Base-by-base conservation (phyloP, 2,329 filamentous ascomycete genomes). In the Coniochaeta sp. region DNA sequence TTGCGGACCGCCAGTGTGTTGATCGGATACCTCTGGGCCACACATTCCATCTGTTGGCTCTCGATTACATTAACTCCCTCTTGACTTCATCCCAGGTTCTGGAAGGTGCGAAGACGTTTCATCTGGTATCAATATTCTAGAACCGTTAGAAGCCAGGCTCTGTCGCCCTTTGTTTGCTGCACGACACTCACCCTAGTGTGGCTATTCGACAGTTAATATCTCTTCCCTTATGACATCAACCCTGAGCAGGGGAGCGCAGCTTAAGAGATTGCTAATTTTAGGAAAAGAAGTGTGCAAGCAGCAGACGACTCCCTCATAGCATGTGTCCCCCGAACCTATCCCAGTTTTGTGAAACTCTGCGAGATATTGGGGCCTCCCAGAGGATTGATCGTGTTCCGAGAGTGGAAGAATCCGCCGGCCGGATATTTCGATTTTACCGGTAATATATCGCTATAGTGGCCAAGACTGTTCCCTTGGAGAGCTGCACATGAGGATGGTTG, bases 371-470 rank as follows among this genome's bases (percentile, higher is more conserved):
- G n/a, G n/a, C n/a, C 47, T n/a, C 10, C 24, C 22, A 52, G 5
- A 40, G 38, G 38, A 40, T 40, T 40, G 38, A n/a, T n/a, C 38
- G n/a, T n/a, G n/a, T n/a, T n/a, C 17, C 16, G 54, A 55, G 5
- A 36, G 54, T 30, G 54, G 30, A 12, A 55, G 54, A 55, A 55
- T 55, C 6, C 54, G 24, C 30, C 17, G n/a, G 30, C n/a, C 54
- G 30, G 34, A 34, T 36, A 38, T 55, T 19, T 36, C 8, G 30
- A 19, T 38, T 55, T 38, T 38, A n/a, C 54, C 54, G 47, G 30
- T 24, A 55, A 55, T 55, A 55, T 55, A 55, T n/a, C 9, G 28
- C n/a, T 55, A 55, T 36, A 55, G 54, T 55, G 54, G 54, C 54
- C 54, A 55, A 55, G 54, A 55, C 54, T 22, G 28, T 52, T 52